phyloP scores from a whole-genome alignment of 768 basidiomycete genomes.

The Termitomyces sp. region DNA sequence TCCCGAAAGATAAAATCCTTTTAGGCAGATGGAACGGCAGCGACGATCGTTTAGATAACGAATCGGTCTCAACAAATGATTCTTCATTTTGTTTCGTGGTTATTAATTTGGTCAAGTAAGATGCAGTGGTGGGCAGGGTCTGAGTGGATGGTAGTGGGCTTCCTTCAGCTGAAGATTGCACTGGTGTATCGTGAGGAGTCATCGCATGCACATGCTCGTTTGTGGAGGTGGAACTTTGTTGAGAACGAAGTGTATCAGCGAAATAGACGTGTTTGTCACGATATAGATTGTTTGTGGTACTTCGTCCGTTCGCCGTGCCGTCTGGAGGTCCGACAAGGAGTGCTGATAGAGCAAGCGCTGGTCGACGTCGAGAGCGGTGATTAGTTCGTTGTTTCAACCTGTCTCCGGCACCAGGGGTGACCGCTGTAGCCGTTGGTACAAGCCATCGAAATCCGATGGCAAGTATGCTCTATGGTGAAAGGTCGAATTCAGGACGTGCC shows the following conservation, averaged over 20 bases:
- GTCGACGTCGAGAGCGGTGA: conserved; percentile 9
- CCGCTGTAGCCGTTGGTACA: conserved; percentile 17
- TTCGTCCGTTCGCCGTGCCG: not conserved
- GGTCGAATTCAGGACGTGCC: not conserved
- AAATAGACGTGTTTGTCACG: conserved; percentile 12
- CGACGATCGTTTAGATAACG: conserved; percentile 15
- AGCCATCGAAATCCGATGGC: conserved; percentile 39
- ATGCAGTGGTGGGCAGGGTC: not conserved
- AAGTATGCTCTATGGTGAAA: conserved; percentile 31
- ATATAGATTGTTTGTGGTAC: not conserved
- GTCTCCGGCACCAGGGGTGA: not conserved
- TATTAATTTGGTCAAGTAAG: not conserved
- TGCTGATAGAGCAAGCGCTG: conserved; percentile 6
- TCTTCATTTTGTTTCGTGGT: conserved; percentile 10
- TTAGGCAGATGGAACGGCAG: conserved; percentile 13
- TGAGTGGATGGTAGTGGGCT: not conserved
- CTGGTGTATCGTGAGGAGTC: not conserved
- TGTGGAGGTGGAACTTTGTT: not conserved
- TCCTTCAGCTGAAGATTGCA: not conserved
- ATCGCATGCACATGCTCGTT: not conserved
- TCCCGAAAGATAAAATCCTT: conserved; percentile 9
- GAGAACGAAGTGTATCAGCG: not conserved
- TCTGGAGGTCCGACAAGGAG: not conserved
- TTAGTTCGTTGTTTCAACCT: not conserved
- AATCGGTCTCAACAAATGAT: conserved; percentile 15